A percentile compares a stretch with the other conserved stretches of the same genome.
Evolutionary conservation across 1,284 basidiomycete species (phyloP).

Genomic region (Xerocomus nothofagi): DNA sequence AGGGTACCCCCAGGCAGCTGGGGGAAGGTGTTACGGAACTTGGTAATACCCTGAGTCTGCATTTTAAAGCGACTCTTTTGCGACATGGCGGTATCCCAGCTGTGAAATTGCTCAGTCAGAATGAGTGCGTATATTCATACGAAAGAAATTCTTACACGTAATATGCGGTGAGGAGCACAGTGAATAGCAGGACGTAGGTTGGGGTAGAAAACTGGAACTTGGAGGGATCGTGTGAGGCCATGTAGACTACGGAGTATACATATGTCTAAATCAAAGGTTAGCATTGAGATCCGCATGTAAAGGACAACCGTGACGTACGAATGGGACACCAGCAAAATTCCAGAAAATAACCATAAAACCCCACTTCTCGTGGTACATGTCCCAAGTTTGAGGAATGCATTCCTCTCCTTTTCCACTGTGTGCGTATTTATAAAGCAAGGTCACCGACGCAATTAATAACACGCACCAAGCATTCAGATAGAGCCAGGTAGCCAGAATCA

Average conservation of each 20-base stretch:
- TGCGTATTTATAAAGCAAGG: not conserved
- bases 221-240: slow-evolving; percentile 90
- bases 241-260: slow-evolving; percentile 96
- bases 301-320: slow-evolving; percentile 49
- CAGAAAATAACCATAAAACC: slow-evolving; percentile 97
- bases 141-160: slow-evolving; percentile 55
- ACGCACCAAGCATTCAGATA: slow-evolving; percentile 94
- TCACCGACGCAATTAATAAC: not conserved
- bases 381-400: slow-evolving; percentile 99
- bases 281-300: not conserved
- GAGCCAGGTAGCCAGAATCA: slow-evolving; percentile 93
- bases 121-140: slow-evolving; percentile 9
- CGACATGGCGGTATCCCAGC: slow-evolving; percentile 93
- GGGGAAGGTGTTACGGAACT: slow-evolving; percentile 90
- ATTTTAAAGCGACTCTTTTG: slow-evolving; percentile 99
- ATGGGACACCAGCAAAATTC: slow-evolving; percentile 94
- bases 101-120: slow-evolving; percentile 33
- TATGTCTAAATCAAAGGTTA: slow-evolving; percentile 70
- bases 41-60: slow-evolving; percentile 88
- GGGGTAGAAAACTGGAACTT: slow-evolving; percentile 85
- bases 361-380: slow-evolving; percentile 98
- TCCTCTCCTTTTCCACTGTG: slow-evolving; percentile 82
- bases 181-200: slow-evolving; percentile 70
- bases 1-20: slow-evolving; percentile 88
- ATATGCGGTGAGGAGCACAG: slow-evolving; percentile 82